phyloP scores from a whole-genome alignment of 2,329 filamentous ascomycete species.

The Xylaria sp. region DNA sequence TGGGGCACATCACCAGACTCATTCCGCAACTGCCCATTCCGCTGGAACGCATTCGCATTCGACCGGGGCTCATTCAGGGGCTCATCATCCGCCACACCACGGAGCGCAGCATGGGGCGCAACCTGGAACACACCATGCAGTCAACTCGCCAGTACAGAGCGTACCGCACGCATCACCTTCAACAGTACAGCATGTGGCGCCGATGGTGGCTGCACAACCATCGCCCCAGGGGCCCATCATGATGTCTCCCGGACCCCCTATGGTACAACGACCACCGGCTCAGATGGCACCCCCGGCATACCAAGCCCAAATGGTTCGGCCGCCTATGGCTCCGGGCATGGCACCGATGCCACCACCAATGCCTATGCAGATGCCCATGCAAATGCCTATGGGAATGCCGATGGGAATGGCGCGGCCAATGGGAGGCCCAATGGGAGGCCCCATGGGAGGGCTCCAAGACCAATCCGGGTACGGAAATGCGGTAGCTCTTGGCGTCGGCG shows the following conservation, averaged over 20 bases:
- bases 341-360: conserved; percentile 18
- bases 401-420: conserved; percentile 26
- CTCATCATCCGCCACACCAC: conserved; percentile 3
- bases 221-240: conserved; percentile 6
- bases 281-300: conserved; percentile 24
- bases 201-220: conserved; percentile 4
- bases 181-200: background rate
- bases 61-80: conserved; percentile 6
- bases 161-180: conserved; percentile 4
- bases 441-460: conserved; percentile 12
- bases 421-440: conserved; percentile 4
- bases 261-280: conserved; percentile 21
- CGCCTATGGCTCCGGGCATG: conserved; percentile 17
- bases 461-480: conserved; percentile 24
- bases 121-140: conserved; percentile 4
- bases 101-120: background rate
- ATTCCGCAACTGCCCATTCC: conserved; percentile 5
- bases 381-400: conserved; percentile 23
- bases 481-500: conserved; percentile 20
- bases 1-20: conserved; percentile 10
- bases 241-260: conserved; percentile 6
- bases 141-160: conserved; percentile 8
- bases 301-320: conserved; percentile 21
- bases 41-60: background rate
- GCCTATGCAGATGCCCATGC: conserved; percentile 22